Evolutionary conservation across 176 grass and related monocot genomes (phyloP).

Genomic region (Musa troglodytarum): DNA sequence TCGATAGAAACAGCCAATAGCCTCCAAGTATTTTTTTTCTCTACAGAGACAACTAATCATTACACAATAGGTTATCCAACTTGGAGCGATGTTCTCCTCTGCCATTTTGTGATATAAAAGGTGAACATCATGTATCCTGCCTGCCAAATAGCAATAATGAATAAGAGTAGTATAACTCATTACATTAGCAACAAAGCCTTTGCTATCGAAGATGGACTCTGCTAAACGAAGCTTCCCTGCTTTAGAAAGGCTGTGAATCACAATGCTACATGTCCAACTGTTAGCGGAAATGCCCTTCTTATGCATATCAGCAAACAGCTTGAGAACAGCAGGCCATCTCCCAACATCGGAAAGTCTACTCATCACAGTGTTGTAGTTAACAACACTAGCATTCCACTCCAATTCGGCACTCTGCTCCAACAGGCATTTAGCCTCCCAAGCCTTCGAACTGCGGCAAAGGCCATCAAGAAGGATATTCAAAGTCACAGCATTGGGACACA

Average conservation of each 20-base stretch:
- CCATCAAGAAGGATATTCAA: slow-evolving; percentile 89
- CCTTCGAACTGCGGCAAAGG: slow-evolving; percentile 44
- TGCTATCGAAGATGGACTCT: slow-evolving; percentile 31
- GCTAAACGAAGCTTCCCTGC: slow-evolving; percentile 38
- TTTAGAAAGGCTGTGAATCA: slow-evolving; percentile 65
- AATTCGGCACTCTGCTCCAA: slow-evolving; percentile 57
- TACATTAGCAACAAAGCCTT: slow-evolving; percentile 48
- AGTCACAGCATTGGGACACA: slow-evolving; percentile 64
- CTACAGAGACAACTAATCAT: slow-evolving; percentile 59
- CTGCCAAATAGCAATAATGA: slow-evolving; percentile 34
- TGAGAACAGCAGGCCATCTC: slow-evolving; percentile 51
- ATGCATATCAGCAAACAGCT: slow-evolving; percentile 62
- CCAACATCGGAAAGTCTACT: slow-evolving; percentile 51
- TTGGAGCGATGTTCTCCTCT: slow-evolving; percentile 38
- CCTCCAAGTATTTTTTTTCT: slow-evolving; percentile 43
- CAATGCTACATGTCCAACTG: slow-evolving; percentile 76
- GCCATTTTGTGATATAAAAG: slow-evolving; percentile 48
- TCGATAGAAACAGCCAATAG: slow-evolving; percentile 44
- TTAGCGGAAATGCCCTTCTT: slow-evolving; percentile 70
- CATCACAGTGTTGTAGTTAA: slow-evolving; percentile 96
- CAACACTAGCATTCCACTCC: slow-evolving; percentile 48
- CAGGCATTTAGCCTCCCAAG: slow-evolving; percentile 42
- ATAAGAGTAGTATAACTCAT: slow-evolving; percentile 70
- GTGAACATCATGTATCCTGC: slow-evolving; percentile 38
- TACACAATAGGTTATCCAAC: slow-evolving; percentile 42